Percentiles rank a stretch among this genome's conserved stretches.
These are phyloP conservation scores for Cymodocea nodosa DNA, from an alignment of 116 monocot species.

Conservation along the genomic window DNA sequence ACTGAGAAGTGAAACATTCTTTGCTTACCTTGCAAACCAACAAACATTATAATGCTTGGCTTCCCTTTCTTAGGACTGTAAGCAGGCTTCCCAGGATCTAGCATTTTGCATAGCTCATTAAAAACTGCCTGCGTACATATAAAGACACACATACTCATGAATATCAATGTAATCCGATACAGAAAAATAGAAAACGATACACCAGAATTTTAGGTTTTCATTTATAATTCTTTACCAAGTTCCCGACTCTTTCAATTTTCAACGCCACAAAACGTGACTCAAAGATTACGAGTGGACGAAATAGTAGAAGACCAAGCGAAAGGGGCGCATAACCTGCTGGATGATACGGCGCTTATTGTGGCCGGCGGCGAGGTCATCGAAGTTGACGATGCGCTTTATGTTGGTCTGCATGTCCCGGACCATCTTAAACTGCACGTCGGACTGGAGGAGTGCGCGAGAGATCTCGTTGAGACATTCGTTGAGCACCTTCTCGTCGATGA, in stretches of 20 bases:
- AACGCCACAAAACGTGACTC: not conserved
- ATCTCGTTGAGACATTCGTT: conserved; percentile 92
- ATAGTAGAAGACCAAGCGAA: not conserved
- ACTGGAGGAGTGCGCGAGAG: conserved; percentile 66
- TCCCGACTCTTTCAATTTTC: not conserved
- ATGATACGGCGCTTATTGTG: conserved; percentile 94
- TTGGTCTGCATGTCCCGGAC: conserved; percentile 94
- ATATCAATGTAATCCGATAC: too few relatives aligned
- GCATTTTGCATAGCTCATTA: conserved; percentile 82
- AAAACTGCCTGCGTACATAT: conserved; percentile 48
- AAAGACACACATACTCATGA: not conserved
- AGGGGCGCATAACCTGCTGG: conserved; percentile 43
- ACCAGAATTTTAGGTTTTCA: not conserved
- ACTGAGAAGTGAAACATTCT: too few relatives aligned
- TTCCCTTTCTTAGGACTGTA: conserved; percentile 77
- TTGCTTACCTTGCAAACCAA: conserved; percentile 76
- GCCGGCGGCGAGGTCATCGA: conserved; percentile 86
- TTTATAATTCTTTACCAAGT: not conserved
- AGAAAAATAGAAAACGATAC: too few relatives aligned
- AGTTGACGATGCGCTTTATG: conserved; percentile 90
- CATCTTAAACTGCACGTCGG: conserved; percentile 82
- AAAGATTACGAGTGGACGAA: not conserved
- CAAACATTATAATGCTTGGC: conserved; percentile 69
- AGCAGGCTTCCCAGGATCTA: conserved; percentile 80
- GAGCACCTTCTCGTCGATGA: conserved; percentile 89